Conservation (phyloP, 2,329 filamentous ascomycete species). For the Alternaria panax region DNA sequence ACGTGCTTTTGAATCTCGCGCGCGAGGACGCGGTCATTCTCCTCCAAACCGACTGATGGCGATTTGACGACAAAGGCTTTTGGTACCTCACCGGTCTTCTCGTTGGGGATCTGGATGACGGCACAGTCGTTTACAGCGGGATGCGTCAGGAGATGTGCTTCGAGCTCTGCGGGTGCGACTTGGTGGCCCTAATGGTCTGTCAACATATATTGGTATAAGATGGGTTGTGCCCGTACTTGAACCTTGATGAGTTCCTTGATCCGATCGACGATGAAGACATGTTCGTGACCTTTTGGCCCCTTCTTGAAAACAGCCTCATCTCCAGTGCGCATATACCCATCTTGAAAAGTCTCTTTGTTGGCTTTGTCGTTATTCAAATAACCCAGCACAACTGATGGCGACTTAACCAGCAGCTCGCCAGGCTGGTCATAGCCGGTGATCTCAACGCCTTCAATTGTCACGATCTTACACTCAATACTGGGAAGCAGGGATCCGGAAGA, state of each 20-base stretch:
- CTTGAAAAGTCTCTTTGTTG: slow-evolving; percentile 79
- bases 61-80: slow-evolving; percentile 71
- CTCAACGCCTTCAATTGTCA: slow-evolving; percentile 73
- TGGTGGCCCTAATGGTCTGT: slow-evolving; percentile 68
- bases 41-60: slow-evolving; percentile 59
- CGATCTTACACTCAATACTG: slow-evolving; percentile 68
- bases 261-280: slow-evolving; percentile 84
- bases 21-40: slow-evolving; percentile 57
- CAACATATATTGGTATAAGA: background rate
- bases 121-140: slow-evolving; percentile 78
- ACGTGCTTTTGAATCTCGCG: slow-evolving; percentile 65
- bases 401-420: slow-evolving; percentile 82
- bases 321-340: slow-evolving; percentile 81
- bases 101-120: slow-evolving; percentile 76
- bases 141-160: slow-evolving; percentile 79
- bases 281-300: slow-evolving; percentile 71
- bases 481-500: slow-evolving; percentile 76
- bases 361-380: slow-evolving; percentile 89
- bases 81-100: slow-evolving; percentile 66
- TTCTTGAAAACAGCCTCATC: slow-evolving; percentile 72
- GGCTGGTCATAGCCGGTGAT: slow-evolving; percentile 65
- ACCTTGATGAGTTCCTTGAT: slow-evolving; percentile 82
- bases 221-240: slow-evolving; percentile 61
- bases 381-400: slow-evolving; percentile 71
- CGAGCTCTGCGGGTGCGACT: slow-evolving; percentile 84